Base-by-base conservation (phyloP, 2,329 filamentous ascomycete species). In the Fonsecaea pedrosoi region DNA sequence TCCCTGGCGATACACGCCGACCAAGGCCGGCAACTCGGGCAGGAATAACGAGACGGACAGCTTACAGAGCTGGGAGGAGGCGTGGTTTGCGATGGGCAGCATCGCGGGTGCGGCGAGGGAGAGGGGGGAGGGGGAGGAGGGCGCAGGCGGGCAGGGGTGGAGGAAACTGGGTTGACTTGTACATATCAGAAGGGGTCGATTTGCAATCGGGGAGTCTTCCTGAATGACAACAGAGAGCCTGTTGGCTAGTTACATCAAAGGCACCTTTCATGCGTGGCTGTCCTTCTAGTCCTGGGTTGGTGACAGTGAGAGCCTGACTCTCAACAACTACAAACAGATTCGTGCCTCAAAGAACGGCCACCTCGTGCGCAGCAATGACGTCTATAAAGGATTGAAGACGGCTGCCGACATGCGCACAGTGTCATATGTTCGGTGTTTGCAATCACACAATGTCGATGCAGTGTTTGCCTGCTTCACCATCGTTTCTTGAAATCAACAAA, bases 61-160 rank as follows among this genome's bases (percentile, higher is more conserved):
- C 56, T 10, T 70, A 50, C 59, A 68, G 60, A 68, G 62, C 34
- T 68, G 66, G 68, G 63, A 70, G 35, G 68, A 70, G 61, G 65
- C 53, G 30, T 70, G 68, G 66, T 77, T 64, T 54, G 54, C 35
- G 9, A 30, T 69, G 55, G 67, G 67, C 53, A 64, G 6, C 5
- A 62, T 62, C 34, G 32, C 30, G 15, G n/a, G 18, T 6, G 25
- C 3, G 10, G 15, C 18, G 18, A 57, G n/a, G 9, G 54, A 5
- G 54, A 12, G n/a, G 3, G 25, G 3, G 35, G 25, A 42, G 34
- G 54, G 9, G 35, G 38, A 40, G 34, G 37, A 32, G 13, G 25
- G 13, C 15, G 37, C 54, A 32, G 37, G 15, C 12, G 60, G 60
- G 7, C 50, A 50, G 6, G 60, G 60, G 6, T 62, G 60, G 60